Percentiles rank a stretch among this genome's conserved stretches.
phyloP scores from a whole-genome alignment of 495 filamentous ascomycete species.

The Tuber calosporum region DNA sequence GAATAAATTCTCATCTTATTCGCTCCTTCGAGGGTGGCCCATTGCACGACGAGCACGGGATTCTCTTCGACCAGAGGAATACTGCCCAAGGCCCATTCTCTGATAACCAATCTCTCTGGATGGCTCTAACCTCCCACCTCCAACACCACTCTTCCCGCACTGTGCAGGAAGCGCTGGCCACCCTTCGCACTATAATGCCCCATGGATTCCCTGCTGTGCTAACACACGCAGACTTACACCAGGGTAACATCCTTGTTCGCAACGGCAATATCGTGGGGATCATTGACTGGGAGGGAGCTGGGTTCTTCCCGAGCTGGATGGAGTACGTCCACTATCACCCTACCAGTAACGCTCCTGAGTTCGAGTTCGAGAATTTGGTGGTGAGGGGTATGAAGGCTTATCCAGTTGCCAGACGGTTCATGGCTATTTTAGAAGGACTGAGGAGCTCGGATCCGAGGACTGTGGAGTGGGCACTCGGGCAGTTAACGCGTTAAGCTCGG shows the following conservation, averaged over 20 bases:
- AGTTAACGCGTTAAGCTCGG: not conserved
- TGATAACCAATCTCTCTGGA: not conserved
- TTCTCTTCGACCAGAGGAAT: not conserved
- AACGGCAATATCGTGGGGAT: slow-evolving; percentile 35
- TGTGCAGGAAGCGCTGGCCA: not conserved
- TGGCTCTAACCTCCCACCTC: not conserved
- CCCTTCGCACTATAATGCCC: not conserved
- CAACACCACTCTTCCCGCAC: not conserved
- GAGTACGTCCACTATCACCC: slow-evolving; percentile 32
- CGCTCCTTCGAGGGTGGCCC: not conserved
- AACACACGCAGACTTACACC: slow-evolving; percentile 40
- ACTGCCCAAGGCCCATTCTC: not conserved
- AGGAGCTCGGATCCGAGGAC: not conserved
- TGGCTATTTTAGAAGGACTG: not conserved
- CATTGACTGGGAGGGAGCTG: slow-evolving; percentile 43
- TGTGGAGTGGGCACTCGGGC: not conserved
- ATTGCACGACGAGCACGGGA: not conserved
- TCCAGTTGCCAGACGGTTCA: not conserved
- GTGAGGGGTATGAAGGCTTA: not conserved
- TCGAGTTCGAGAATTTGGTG: not conserved
- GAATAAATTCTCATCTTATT: not conserved
- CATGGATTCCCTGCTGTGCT: slow-evolving; percentile 12
- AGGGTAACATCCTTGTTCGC: slow-evolving; percentile 42
- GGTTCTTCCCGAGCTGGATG: slow-evolving; percentile 43
- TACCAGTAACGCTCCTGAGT: not conserved